A percentile compares a stretch with the other conserved stretches of the same genome.
Evolutionary conservation across 2,329 filamentous ascomycete genomes (phyloP).

Genomic region (Stachybotrys chlorohalonatus): DNA sequence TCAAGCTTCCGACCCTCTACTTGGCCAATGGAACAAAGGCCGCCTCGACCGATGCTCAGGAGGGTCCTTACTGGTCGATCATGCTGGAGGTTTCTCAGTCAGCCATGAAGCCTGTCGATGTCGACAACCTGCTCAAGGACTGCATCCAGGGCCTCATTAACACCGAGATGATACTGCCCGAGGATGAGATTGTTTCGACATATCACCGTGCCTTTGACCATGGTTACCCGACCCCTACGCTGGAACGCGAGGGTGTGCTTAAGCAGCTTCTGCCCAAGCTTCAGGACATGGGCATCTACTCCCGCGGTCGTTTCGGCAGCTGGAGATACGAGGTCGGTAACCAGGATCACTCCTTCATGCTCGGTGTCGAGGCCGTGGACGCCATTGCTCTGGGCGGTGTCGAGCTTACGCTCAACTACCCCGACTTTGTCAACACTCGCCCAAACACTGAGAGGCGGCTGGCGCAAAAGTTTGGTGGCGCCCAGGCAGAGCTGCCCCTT

Average conservation of each 20-base stretch:
- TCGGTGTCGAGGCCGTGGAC: slow-evolving; percentile 88
- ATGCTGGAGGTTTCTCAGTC: slow-evolving; percentile 99
- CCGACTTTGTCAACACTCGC: slow-evolving; percentile 83
- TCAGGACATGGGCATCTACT: slow-evolving; percentile 84
- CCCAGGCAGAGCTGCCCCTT: slow-evolving; percentile 24
- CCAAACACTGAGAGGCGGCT: slow-evolving; percentile 44
- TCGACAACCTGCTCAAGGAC: slow-evolving; percentile 75
- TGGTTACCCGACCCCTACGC: slow-evolving; percentile 89
- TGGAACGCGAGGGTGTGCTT: slow-evolving; percentile 92
- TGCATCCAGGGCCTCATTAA: slow-evolving; percentile 95
- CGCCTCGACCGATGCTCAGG: slow-evolving; percentile 60
- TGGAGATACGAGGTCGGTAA: slow-evolving; percentile 97
- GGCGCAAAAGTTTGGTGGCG: slow-evolving; percentile 35
- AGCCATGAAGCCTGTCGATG: slow-evolving; percentile 85
- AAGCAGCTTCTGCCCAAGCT: slow-evolving; percentile 89
- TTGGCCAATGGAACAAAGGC: slow-evolving; percentile 80
- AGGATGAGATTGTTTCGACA: slow-evolving; percentile 92
- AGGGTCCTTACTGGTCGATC: slow-evolving; percentile 98
- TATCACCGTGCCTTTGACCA: slow-evolving; percentile 98
- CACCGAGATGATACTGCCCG: slow-evolving; percentile 87
- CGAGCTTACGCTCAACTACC: slow-evolving; percentile 92
- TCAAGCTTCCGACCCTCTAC: slow-evolving; percentile 79
- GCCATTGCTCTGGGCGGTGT: slow-evolving; percentile 82
- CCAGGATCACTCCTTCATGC: slow-evolving; percentile 97
- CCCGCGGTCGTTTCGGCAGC: slow-evolving; percentile 92